phyloP scores from a whole-genome alignment of 129 eudicot genomes.

The carrot (Daucus carota) region DH1_v3.0 NC_030382.2:45155001-45155500 shows the following conservation, averaged over 20 bases:
- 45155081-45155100: too few relatives aligned
- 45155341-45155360: conserved; percentile 89
- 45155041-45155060: too few relatives aligned
- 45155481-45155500: conserved; percentile 61
- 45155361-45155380: conserved; percentile 96
- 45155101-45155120: too few relatives aligned
- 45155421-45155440: conserved; percentile 6
- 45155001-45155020: too few relatives aligned
- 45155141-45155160: too few relatives aligned
- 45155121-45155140: too few relatives aligned
- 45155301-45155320: conserved; percentile 98
- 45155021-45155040: too few relatives aligned
- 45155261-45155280: conserved; percentile 5
- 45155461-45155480: conserved; percentile 92
- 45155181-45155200: too few relatives aligned
- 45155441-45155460: not conserved
- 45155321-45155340: conserved; percentile 88
- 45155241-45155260: not conserved
- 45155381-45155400: conserved; percentile 11
- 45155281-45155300: conserved; percentile 99
- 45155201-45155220: not conserved
- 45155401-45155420: not conserved
- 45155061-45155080: too few relatives aligned
- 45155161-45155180: too few relatives aligned
- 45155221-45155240: not conserved